phyloP scores from a whole-genome alignment of 192 early-diverging fungal genomes.

The Podila epicladia region DNA sequence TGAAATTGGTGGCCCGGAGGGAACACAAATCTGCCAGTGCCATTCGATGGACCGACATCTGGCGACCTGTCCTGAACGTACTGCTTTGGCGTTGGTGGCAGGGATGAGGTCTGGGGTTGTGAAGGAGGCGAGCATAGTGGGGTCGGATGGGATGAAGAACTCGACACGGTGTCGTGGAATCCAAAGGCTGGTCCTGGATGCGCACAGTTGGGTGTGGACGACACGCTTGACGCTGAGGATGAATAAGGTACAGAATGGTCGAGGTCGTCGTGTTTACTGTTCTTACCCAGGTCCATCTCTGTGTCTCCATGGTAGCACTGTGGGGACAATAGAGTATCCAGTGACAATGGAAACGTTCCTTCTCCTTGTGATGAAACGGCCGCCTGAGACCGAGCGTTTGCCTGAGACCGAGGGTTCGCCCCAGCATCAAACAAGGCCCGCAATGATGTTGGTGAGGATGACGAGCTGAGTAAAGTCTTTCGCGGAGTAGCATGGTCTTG shows the following conservation, averaged over 20 bases:
- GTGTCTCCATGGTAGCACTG: conserved; percentile 7
- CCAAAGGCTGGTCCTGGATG: conserved; percentile 7
- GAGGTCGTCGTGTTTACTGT: conserved; percentile 20
- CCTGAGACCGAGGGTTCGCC: background rate
- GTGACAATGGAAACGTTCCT: conserved; percentile 13
- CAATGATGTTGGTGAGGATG: conserved; percentile 41
- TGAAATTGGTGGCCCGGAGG: conserved; percentile 22
- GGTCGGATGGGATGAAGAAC: conserved; percentile 28
- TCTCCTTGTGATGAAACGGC: background rate
- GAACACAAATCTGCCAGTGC: conserved; percentile 2
- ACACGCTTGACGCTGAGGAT: conserved; percentile 19
- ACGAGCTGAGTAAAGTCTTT: conserved; percentile 27
- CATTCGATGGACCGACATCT: conserved; percentile 2
- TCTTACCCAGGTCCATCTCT: conserved; percentile 3
- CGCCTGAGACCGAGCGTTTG: background rate
- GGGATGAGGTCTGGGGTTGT: conserved; percentile 25
- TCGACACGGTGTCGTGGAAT: conserved; percentile 16
- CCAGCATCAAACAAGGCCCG: conserved; percentile 18
- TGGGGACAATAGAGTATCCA: background rate
- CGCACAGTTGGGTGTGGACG: conserved; percentile 35
- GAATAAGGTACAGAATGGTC: conserved; percentile 17
- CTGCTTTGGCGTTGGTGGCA: conserved; percentile 42
- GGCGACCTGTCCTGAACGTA: conserved; percentile 13
- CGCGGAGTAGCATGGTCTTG: background rate
- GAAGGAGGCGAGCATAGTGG: conserved; percentile 37